A percentile compares a stretch with the other conserved stretches of the same genome.
Conservation (phyloP, 495 filamentous ascomycete genomes). For the Aspergillus incahuasiensis region DNA sequence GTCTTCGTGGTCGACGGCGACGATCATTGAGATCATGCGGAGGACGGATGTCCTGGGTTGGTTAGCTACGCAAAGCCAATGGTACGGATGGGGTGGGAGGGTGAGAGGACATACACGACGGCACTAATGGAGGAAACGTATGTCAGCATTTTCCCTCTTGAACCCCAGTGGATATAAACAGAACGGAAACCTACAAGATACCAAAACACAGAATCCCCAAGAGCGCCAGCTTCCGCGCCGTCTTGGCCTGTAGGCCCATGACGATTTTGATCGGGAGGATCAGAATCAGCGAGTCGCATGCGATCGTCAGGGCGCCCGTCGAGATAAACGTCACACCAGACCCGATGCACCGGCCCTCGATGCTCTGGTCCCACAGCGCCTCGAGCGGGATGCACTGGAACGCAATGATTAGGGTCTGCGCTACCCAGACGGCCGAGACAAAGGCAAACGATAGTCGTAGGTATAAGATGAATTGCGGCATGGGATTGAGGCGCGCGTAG, state of each 20-base stretch:
- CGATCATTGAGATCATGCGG: conserved; percentile 20
- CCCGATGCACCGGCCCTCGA: conserved; percentile 10
- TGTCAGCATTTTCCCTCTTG: too few species aligned
- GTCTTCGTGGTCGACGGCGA: conserved; percentile 6
- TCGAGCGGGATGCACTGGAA: conserved; percentile 19
- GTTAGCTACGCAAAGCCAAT: too few species aligned
- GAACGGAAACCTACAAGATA: conserved; percentile 12
- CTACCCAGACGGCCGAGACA: conserved; percentile 13
- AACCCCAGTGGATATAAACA: too few species aligned
- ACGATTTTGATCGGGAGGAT: conserved; percentile 16
- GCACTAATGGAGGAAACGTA: too few species aligned
- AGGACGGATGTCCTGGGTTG: conserved; percentile 13
- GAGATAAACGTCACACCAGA: conserved; percentile 13
- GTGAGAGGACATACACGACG: conserved; percentile 8
- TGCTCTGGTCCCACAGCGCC: conserved; percentile 10
- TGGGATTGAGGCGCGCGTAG: conserved; percentile 21
- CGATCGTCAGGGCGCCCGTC: conserved; percentile 14
- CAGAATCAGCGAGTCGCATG: conserved; percentile 16
- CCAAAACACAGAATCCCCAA: conserved; percentile 15
- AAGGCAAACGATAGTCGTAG: conserved; percentile 11
- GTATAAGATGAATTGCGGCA: conserved; percentile 17
- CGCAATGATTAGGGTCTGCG: conserved; percentile 18
- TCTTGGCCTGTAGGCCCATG: conserved; percentile 10
- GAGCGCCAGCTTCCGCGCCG: conserved; percentile 9
- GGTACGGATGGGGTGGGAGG: too few species aligned